Evolutionary conservation across 768 basidiomycete genomes (phyloP).

Genomic region (Amanita molliuscula): DNA sequence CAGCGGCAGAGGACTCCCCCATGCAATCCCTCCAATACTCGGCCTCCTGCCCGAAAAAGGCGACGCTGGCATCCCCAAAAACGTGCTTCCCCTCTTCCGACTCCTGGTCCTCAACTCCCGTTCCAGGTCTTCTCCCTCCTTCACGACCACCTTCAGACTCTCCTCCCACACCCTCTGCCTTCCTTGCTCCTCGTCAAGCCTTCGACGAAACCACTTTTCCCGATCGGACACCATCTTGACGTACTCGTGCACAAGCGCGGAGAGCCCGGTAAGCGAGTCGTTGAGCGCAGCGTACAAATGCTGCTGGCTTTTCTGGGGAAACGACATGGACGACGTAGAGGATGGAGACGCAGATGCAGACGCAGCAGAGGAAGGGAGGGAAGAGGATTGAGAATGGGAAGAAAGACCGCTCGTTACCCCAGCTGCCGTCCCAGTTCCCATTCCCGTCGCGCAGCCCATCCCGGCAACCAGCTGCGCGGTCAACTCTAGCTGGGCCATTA

Average conservation of each 20-base stretch:
- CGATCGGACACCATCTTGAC: conserved; percentile 60
- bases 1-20: neutral
- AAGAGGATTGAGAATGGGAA: neutral
- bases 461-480: conserved; percentile 53
- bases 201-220: conserved; percentile 70
- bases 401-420: conserved; percentile 1
- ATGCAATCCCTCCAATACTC: neutral
- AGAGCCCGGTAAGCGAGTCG: conserved; percentile 47
- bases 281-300: conserved; percentile 42
- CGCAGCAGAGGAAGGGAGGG: neutral
- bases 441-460: conserved; percentile 22
- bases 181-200: conserved; percentile 53
- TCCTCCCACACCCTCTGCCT: conserved; percentile 80
- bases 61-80: conserved; percentile 20
- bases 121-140: conserved; percentile 80
- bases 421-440: conserved; percentile 10
- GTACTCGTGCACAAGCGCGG: conserved; percentile 56
- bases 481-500: conserved; percentile 70
- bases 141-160: conserved; percentile 76
- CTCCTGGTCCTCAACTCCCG: conserved; percentile 58
- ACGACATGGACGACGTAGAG: neutral
- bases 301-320: neutral
- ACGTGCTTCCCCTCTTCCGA: conserved; percentile 47
- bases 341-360: neutral
- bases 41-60: conserved; percentile 6